phyloP scores from a whole-genome alignment of 371 early-diverging fungal genomes.

The Mortierella sp. region DNA sequence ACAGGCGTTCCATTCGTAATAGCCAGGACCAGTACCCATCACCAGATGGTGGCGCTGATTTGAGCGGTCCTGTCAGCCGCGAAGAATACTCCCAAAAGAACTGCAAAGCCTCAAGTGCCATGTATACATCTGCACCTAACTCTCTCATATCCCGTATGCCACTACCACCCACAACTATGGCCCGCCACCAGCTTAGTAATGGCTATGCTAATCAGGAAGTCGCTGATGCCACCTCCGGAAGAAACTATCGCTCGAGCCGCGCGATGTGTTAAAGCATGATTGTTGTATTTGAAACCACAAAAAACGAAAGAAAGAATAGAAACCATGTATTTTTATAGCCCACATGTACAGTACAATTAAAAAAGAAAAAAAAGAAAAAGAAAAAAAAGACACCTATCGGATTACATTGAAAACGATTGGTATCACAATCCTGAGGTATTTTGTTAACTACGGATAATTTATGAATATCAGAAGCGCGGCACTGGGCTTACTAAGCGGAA shows the following conservation, averaged over 20 bases:
- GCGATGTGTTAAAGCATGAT: slow-evolving; percentile 44
- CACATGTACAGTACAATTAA: not conserved
- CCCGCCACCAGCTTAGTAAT: slow-evolving; percentile 2
- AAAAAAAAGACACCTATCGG: not conserved
- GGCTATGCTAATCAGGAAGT: not conserved
- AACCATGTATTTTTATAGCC: not conserved
- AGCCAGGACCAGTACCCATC: slow-evolving; percentile 52
- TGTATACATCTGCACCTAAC: slow-evolving; percentile 23
- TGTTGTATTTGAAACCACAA: not conserved
- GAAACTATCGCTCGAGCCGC: slow-evolving; percentile 27
- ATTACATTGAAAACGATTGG: too few species aligned
- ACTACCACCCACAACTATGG: slow-evolving; percentile 2
- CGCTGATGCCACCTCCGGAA: not conserved
- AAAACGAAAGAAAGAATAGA: not conserved
- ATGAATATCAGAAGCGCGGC: too few species aligned
- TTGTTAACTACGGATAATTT: too few species aligned
- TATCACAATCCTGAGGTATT: too few species aligned
- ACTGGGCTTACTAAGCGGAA: too few species aligned
- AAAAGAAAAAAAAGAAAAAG: not conserved
- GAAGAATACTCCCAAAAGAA: slow-evolving; percentile 15
- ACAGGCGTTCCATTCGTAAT: slow-evolving; percentile 37
- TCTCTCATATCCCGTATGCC: slow-evolving; percentile 18
- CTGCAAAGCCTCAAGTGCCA: slow-evolving; percentile 22
- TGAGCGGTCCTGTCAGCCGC: not conserved
- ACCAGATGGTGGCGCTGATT: slow-evolving; percentile 39